phyloP scores from a whole-genome alignment of 768 basidiomycete species.

The Suillus hirtellus region DNA sequence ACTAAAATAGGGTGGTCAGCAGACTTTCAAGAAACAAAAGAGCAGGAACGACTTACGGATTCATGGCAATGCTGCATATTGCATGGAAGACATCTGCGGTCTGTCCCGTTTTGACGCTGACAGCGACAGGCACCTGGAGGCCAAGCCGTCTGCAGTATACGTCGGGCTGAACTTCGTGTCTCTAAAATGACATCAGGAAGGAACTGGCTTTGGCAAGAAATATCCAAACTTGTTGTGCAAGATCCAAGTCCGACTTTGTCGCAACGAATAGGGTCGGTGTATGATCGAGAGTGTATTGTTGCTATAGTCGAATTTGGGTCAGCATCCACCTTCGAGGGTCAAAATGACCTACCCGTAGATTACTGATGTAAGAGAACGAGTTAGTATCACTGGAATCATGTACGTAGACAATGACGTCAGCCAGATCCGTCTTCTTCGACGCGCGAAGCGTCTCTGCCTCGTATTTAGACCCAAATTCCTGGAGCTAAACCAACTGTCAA shows the following conservation, averaged over 20 bases:
- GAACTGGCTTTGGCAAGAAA: conserved; percentile 10
- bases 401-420: conserved; percentile 94
- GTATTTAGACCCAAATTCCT: conserved; percentile 96
- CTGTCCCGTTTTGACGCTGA: conserved; percentile 85
- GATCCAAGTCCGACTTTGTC: conserved; percentile 97
- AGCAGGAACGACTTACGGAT: conserved; percentile 61
- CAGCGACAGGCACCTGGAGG: conserved; percentile 92
- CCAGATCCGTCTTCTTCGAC: conserved; percentile 86
- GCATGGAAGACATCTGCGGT: conserved; percentile 86
- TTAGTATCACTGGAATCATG: conserved; percentile 99
- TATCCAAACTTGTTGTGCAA: conserved; percentile 81
- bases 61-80: conserved; percentile 81
- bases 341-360: conserved; percentile 69
- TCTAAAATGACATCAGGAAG: conserved; percentile 41
- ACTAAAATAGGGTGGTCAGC: conserved; percentile 37
- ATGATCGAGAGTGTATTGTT: conserved; percentile 95
- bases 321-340: conserved; percentile 12
- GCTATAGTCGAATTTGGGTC: conserved; percentile 48
- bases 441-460: conserved; percentile 89
- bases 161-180: conserved; percentile 98
- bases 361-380: conserved; percentile 97
- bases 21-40: conserved; percentile 10
- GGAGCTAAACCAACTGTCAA: conserved; percentile 56
- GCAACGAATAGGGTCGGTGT: conserved; percentile 96
- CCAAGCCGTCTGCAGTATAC: conserved; percentile 90